Percentiles rank a stretch among this genome's conserved stretches.
phyloP scores from a whole-genome alignment of 306 rosid genomes.

The Cucumis melo region DNA sequence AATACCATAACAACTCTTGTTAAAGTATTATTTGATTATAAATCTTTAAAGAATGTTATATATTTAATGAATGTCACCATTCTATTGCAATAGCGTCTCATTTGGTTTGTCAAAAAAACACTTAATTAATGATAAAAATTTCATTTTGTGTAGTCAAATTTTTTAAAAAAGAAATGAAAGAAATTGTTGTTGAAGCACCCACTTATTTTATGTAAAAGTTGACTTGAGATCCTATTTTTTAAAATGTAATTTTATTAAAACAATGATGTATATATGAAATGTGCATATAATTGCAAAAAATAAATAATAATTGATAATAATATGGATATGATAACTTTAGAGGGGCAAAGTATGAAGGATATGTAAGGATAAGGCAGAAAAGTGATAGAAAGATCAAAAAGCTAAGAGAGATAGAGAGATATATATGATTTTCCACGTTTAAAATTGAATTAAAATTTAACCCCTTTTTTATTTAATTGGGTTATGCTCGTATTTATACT shows the following conservation, averaged over 20 bases:
- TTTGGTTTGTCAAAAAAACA: background rate
- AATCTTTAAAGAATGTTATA: background rate
- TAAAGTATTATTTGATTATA: background rate
- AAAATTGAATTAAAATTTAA: background rate
- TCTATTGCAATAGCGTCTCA: background rate
- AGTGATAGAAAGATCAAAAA: background rate
- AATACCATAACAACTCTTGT: too few species aligned
- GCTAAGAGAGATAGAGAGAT: background rate
- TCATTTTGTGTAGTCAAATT: background rate
- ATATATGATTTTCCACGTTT: background rate
- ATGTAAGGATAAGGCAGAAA: background rate
- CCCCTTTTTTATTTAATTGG: too few species aligned
- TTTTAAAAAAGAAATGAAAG: background rate
- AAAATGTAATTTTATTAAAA: background rate
- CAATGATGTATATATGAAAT: background rate
- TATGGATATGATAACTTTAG: background rate
- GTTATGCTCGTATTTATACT: too few species aligned
- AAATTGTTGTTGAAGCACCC: background rate
- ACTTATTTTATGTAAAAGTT: background rate
- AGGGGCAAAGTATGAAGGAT: background rate
- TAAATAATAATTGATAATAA: too few species aligned
- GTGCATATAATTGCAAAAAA: too few species aligned
- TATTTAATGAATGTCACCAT: background rate
- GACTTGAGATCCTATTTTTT: background rate
- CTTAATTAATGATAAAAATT: background rate